Evolutionary conservation across 805 yeast species (phyloP).

Genomic region (Yarrowia porcina): DNA sequence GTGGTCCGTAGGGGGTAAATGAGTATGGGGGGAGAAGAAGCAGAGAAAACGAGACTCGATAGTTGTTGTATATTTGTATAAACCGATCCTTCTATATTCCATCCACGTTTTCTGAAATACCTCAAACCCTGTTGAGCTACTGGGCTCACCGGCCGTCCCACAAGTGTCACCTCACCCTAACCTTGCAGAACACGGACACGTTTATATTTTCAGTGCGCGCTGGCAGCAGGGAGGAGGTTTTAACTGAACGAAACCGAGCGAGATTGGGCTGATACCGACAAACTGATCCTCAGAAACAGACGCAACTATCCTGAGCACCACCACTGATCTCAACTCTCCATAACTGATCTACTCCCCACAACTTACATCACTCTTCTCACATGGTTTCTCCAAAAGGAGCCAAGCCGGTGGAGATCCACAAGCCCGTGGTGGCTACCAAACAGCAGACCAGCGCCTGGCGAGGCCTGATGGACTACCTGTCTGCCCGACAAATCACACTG

Average conservation of each 20-base stretch:
- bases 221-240: slow-evolving; percentile 20
- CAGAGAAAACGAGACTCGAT: too few species aligned
- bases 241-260: neutral
- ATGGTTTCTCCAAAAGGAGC: neutral
- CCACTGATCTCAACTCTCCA: too few species aligned
- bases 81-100: too few species aligned
- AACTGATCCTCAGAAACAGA: too few species aligned
- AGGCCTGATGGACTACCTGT: slow-evolving; percentile 12
- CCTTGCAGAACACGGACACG: slow-evolving; percentile 23
- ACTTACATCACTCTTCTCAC: too few species aligned
- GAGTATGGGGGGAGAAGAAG: too few species aligned
- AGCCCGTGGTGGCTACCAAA: neutral
- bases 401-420: neutral
- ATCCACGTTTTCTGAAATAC: too few species aligned
- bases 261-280: neutral
- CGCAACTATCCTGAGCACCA: too few species aligned
- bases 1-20: neutral
- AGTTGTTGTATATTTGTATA: too few species aligned
- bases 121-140: neutral
- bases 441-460: neutral
- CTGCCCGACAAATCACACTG: slow-evolving; percentile 15
- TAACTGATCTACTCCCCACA: too few species aligned
- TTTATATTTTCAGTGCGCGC: slow-evolving; percentile 25
- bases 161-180: slow-evolving; percentile 16
- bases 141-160: neutral